These are phyloP conservation scores for Purpureocillium lavendulum DNA, from an alignment of 2,329 filamentous ascomycete species.

Conservation along the genomic window DNA sequence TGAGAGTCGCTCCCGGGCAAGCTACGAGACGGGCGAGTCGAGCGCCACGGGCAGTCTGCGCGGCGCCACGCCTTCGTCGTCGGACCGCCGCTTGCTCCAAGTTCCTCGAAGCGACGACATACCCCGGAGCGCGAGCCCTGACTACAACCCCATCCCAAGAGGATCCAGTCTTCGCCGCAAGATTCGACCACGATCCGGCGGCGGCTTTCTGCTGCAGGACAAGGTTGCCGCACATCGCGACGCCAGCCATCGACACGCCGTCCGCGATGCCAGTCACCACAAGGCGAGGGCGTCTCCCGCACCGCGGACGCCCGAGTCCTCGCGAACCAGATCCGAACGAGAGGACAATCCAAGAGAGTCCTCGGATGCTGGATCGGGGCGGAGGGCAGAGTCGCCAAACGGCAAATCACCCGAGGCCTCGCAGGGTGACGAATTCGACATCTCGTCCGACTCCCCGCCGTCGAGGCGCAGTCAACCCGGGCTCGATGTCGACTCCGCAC, in stretches of 20 bases:
- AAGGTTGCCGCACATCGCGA: constrained; percentile 25
- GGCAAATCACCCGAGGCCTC: not conserved
- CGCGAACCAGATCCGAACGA: not conserved
- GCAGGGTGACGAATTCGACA: too few species aligned
- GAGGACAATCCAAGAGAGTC: not conserved
- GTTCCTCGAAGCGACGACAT: not conserved
- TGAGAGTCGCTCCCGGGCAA: constrained; percentile 10
- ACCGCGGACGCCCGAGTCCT: constrained; percentile 1
- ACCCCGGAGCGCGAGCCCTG: not conserved
- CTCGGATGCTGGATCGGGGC: not conserved
- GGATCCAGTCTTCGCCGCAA: constrained; percentile 19
- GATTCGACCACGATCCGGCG: constrained; percentile 35
- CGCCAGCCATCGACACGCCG: constrained; percentile 18
- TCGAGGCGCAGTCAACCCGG: constrained; percentile 4
- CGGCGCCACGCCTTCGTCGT: constrained; percentile 1
- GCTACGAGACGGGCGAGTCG: constrained; percentile 36
- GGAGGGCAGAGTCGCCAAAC: not conserved
- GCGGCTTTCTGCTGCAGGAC: constrained; percentile 44
- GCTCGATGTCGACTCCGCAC: constrained; percentile 68
- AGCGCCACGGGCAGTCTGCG: constrained; percentile 17
- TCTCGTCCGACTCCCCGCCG: not conserved
- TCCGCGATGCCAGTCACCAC: constrained; percentile 13
- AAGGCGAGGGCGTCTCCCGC: constrained; percentile 11
- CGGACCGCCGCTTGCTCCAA: too few species aligned
- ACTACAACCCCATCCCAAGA: constrained; percentile 1